phyloP scores from a whole-genome alignment of 2,329 filamentous ascomycete species.

The Samsoniella hepiali region DNA sequence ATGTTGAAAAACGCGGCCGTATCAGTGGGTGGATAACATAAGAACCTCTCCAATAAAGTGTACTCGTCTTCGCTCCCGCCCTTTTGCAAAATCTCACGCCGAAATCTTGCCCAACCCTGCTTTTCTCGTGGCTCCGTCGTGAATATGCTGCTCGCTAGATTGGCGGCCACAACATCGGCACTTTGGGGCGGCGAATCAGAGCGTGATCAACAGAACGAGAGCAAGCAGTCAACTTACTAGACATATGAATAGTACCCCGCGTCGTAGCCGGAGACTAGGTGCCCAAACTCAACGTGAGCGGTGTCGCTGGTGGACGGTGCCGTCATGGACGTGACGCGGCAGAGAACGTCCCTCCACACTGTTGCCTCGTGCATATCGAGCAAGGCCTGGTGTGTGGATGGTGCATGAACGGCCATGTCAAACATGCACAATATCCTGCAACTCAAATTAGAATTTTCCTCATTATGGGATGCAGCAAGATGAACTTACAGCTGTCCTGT shows the following conservation, averaged over 20 bases:
- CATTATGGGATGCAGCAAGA: neutral
- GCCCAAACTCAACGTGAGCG: neutral
- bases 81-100: neutral
- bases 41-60: neutral
- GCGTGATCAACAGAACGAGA: neutral
- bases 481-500: slow-evolving; percentile 1
- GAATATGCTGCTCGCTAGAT: neutral
- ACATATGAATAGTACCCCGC: slow-evolving; percentile 4
- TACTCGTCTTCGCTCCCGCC: slow-evolving; percentile 1
- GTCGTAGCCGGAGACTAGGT: neutral
- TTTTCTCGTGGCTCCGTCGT: neutral
- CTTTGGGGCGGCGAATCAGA: neutral
- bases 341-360: neutral
- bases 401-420: slow-evolving; percentile 1
- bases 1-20: neutral
- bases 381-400: slow-evolving; percentile 1
- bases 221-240: neutral
- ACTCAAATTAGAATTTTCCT: neutral
- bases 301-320: neutral
- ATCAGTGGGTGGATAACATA: neutral
- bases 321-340: neutral
- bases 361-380: neutral
- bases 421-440: neutral
- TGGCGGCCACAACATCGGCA: slow-evolving; percentile 4
- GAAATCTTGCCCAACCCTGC: neutral